A percentile compares a stretch with the other conserved stretches of the same genome.
phyloP scores from a whole-genome alignment of 176 grass and related monocot species.

The Oryza australiensis region DNA sequence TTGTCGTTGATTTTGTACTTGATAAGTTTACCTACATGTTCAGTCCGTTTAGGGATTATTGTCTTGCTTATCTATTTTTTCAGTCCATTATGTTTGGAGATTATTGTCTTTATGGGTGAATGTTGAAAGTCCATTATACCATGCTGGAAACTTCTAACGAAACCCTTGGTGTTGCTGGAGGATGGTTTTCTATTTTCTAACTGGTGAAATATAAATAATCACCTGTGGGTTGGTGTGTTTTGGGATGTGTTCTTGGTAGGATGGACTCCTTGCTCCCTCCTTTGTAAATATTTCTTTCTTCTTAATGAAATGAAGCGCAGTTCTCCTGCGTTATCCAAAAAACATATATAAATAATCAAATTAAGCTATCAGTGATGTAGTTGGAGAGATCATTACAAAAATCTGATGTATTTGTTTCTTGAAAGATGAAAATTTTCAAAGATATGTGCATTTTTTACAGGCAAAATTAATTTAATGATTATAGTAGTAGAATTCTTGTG shows the following conservation, averaged over 20 bases:
- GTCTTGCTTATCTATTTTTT: conserved; percentile 2
- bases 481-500: background rate
- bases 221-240: no score
- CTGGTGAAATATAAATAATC: background rate
- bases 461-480: background rate
- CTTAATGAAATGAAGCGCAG: no score
- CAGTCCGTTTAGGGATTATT: background rate
- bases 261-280: no score
- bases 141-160: background rate
- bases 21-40: background rate
- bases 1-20: conserved; percentile 15
- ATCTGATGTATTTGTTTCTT: background rate
- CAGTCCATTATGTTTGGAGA: background rate
- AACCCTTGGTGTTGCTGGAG: background rate
- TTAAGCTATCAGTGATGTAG: conserved; percentile 8
- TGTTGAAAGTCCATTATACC: background rate
- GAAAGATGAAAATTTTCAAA: conserved; percentile 3
- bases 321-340: no score
- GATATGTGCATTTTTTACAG: background rate
- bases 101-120: background rate
- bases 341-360: background rate
- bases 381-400: background rate
- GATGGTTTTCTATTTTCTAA: background rate
- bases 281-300: no score
- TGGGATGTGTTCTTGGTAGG: no score